Base-by-base conservation (phyloP, 2,329 filamentous ascomycete species). In the Alternaria gaisen region DNA sequence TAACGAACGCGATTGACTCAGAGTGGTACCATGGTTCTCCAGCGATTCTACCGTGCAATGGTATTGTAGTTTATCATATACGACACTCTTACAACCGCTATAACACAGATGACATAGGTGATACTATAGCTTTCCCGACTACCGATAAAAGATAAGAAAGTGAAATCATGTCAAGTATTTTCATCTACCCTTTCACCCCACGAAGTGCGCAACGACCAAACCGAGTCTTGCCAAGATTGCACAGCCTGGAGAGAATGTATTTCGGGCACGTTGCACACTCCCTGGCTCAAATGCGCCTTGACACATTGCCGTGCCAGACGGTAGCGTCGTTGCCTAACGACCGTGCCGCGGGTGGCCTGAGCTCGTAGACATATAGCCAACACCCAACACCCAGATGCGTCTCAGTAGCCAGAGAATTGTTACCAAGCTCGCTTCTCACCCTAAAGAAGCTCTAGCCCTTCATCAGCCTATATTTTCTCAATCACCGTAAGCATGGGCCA, bases 401-500 rank as follows among this genome's bases (percentile, higher is more conserved):
- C 32, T 2, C 4, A 48, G 28, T 20, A 47, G n/a, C 18, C 3
- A 32, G n/a, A 18, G n/a, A 0, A 40, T 0, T 0, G 10, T 3
- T 11, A 10, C 0, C n/a, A 0, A 40, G 9, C 8, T 40, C 0
- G n/a, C 36, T 10, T 14, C 6, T 18, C 5, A 9, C 4, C 1
- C 4, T 8, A 8, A 18, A 38, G 16, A 18, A 20, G 7, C n/a
- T 40, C 10, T 8, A 20, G 18, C 5, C 9, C 8, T 10, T 11
- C 36, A 20, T 18, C 8, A 0, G 11, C 5, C 3, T 9, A 5
- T 30, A 16, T 0, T 46, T 40, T 0, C n/a, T 40, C n/a, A n/a
- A 6, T 6, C 42, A 2, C 9, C 42, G 14, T 2, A 16, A 38
- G 8, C 22, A 57, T 76, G 72, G 73, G 73, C 24, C 71, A 73